Evolutionary conservation across 371 early-diverging fungal species (phyloP).

Genomic region (Coemansia sp.): DNA sequence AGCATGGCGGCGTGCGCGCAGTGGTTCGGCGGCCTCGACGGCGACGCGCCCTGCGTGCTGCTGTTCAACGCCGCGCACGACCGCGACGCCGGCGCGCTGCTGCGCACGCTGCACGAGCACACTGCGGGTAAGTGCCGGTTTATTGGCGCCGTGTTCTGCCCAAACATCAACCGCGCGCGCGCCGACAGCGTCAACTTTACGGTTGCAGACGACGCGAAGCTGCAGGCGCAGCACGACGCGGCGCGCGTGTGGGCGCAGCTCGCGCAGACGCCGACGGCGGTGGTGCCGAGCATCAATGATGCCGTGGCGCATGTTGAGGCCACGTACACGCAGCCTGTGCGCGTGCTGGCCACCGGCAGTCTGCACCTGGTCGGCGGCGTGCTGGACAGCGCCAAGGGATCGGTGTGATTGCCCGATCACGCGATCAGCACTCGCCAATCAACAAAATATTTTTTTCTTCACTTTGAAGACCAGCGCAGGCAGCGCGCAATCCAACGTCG

Average conservation of each 20-base stretch:
- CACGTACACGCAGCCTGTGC: constrained; percentile 36
- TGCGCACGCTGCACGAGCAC: constrained; percentile 52
- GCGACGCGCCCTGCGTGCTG: constrained; percentile 53
- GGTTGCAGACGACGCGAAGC: constrained; percentile 57
- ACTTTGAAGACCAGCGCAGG: no score
- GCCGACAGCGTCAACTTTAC: constrained; percentile 67
- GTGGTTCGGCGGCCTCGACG: constrained; percentile 59
- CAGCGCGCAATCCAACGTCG: no score
- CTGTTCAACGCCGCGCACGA: constrained; percentile 88
- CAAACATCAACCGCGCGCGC: constrained; percentile 59
- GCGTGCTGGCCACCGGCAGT: constrained; percentile 91
- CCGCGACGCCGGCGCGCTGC: constrained; percentile 64
- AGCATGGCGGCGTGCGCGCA: constrained; percentile 75
- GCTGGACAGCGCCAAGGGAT: constrained; percentile 54
- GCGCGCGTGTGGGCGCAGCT: constrained; percentile 57
- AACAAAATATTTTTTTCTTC: no score
- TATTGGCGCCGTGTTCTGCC: constrained; percentile 68
- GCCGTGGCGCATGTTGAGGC: constrained; percentile 66
- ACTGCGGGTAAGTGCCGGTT: constrained; percentile 24
- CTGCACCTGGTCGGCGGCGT: constrained; percentile 89
- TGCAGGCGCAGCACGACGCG: constrained; percentile 57
- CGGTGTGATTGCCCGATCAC: constrained; percentile 15
- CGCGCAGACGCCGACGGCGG: neutral
- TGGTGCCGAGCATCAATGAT: constrained; percentile 66
- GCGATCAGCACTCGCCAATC: no score